Percentiles rank a stretch among this genome's conserved stretches.
phyloP scores from a whole-genome alignment of 2,329 filamentous ascomycete genomes.

The Ustulina deusta region DNA sequence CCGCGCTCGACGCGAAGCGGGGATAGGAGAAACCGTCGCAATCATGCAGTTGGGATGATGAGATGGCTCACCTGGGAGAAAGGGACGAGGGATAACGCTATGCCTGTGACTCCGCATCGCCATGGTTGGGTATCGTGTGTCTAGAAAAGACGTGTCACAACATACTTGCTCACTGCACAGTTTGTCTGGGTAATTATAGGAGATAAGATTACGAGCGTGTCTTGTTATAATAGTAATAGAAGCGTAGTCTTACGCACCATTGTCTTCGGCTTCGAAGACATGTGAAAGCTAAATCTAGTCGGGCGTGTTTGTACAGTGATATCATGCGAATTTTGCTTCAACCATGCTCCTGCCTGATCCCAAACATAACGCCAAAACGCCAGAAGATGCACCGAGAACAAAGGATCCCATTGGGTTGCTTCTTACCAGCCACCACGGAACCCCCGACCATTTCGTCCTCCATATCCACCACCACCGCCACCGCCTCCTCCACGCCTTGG shows the following conservation, averaged over 20 bases:
- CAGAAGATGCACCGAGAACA: conserved; percentile 40
- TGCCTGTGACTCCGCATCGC: background rate
- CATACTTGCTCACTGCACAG: background rate
- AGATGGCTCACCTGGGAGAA: background rate
- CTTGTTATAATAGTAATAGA: conserved; percentile 37
- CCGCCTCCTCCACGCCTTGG: conserved; percentile 66
- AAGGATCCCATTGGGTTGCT: background rate
- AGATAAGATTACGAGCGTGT: conserved; percentile 18
- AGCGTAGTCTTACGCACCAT: conserved; percentile 18
- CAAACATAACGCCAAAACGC: conserved; percentile 45
- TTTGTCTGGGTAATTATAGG: conserved; percentile 3
- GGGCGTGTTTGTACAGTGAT: conserved; percentile 40
- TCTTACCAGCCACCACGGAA: conserved; percentile 59
- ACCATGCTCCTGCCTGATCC: conserved; percentile 29
- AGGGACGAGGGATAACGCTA: background rate
- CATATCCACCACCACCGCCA: conserved; percentile 62
- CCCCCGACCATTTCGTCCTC: conserved; percentile 53
- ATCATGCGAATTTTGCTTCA: conserved; percentile 36
- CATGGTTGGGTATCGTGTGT: background rate
- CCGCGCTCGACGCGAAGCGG: conserved; percentile 58
- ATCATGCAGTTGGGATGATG: background rate
- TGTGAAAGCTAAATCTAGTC: conserved; percentile 28
- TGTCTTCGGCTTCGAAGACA: conserved; percentile 8
- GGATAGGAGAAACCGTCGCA: conserved; percentile 1
- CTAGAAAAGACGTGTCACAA: background rate